A percentile compares a stretch with the other conserved stretches of the same genome.
Conservation (phyloP, 306 rosid species). For the Elaeagnus macrophylla region DNA sequence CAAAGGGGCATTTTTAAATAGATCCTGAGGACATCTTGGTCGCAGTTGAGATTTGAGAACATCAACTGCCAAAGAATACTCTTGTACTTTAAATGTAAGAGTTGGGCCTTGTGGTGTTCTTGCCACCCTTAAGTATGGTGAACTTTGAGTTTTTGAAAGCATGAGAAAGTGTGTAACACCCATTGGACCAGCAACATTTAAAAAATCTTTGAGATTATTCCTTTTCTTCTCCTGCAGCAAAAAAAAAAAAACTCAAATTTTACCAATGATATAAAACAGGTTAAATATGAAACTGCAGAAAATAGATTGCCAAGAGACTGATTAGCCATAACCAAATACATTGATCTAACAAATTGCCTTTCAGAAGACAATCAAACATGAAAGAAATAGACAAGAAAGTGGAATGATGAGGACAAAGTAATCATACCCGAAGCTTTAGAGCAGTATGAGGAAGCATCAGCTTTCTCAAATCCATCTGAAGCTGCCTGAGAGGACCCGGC, state of each 20-base stretch:
- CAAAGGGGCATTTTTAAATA: constrained; percentile 82
- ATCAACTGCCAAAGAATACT: constrained; percentile 78
- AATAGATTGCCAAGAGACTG: neutral
- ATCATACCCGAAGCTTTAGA: constrained; percentile 55
- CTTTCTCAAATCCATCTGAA: constrained; percentile 83
- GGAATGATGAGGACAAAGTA: neutral
- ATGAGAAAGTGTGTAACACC: constrained; percentile 95
- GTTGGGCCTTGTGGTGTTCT: constrained; percentile 96
- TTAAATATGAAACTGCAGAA: neutral
- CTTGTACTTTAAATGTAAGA: constrained; percentile 67
- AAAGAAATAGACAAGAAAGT: neutral
- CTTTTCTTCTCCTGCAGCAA: constrained; percentile 78
- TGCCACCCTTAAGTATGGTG: constrained; percentile 78
- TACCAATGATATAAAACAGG: neutral
- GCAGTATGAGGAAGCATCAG: constrained; percentile 87
- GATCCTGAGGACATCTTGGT: constrained; percentile 88
- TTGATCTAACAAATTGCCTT: neutral
- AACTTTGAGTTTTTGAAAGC: constrained; percentile 65
- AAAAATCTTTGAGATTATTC: constrained; percentile 71
- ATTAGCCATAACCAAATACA: neutral
- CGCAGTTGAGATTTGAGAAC: constrained; percentile 62
- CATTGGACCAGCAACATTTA: constrained; percentile 94
- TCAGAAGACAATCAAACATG: neutral
- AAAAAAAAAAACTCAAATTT: constrained; percentile 11
- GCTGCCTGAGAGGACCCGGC: constrained; percentile 76